Evolutionary conservation across 2,329 filamentous ascomycete genomes (phyloP), one percentile per base, ranked within the genome.

Genomic region (Rugonectria rugulosa): DNA sequence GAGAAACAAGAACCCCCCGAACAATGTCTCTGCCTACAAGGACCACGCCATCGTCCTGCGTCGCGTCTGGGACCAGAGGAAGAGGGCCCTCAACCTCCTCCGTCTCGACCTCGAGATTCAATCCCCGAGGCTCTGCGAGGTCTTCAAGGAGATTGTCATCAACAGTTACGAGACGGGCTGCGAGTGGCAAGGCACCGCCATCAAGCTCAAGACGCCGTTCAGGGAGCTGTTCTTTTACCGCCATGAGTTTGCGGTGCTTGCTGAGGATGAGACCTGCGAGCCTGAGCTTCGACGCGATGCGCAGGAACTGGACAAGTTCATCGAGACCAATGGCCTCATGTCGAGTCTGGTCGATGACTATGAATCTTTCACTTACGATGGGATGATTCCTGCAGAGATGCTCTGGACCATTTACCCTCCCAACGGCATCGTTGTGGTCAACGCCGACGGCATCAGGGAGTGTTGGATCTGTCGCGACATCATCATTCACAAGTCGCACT

Each of bases 141-240:
- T 38, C 21, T 43, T 43, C 15, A 21, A 38, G 11, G 21, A 43
- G 21, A 20, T 51, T 21, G 38, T 29, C 20, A 24, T 38, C 32
- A 19, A 53, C 19, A 17, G 12, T 6, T 46, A 34, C 21, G 32
- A 46, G 14, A 40, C 19, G n/a, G 12, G 12, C 20, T 40, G 15
- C 15, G 26, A 53, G 5, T 24, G 40, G 17, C 19, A 23, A 12
- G 34, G 24, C 10, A 19, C 15, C 2, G 32, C 42, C 10, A 46
- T 53, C 42, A 53, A 42, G 14, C n/a, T 53, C 6, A 26, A 24
- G 26, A 40, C 24, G n/a, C 50, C 50, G 5, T 53, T 53, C 36
- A 46, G 17, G 34, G 36, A 40, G 15, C 42, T 53, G 11, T 53
- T 53, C 27, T 53, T 46, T 27, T 40, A 47, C 27, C 50, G 50